Conservation (phyloP, 805 yeast genomes). For the Kodamaea fukazawae region DNA sequence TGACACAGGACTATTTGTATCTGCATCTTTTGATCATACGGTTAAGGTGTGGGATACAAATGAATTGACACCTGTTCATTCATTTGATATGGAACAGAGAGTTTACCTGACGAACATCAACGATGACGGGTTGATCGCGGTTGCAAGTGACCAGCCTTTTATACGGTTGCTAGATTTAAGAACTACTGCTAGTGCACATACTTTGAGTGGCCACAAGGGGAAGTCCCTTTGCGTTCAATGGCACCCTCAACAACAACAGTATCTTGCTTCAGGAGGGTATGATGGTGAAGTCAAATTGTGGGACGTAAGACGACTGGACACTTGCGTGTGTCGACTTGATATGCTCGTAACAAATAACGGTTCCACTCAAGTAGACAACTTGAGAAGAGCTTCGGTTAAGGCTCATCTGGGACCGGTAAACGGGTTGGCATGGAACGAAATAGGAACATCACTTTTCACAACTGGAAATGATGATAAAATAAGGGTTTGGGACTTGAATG, state of each 20-base stretch:
- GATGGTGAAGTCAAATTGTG: conserved; percentile 81
- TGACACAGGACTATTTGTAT: conserved; percentile 82
- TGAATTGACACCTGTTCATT: conserved; percentile 60
- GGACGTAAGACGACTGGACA: conserved; percentile 74
- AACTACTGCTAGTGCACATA: conserved; percentile 72
- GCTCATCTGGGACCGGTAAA: conserved; percentile 82
- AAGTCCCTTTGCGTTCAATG: conserved; percentile 62
- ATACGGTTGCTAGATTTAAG: conserved; percentile 70
- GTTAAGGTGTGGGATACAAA: conserved; percentile 82
- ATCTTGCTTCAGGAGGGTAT: conserved; percentile 76
- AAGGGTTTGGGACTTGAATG: conserved; percentile 68
- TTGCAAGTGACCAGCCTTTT: conserved; percentile 68
- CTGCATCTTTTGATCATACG: conserved; percentile 75
- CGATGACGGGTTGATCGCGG: conserved; percentile 55
- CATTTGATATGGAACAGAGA: conserved; percentile 58
- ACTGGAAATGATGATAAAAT: conserved; percentile 80
- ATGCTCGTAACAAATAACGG: conserved; percentile 42
- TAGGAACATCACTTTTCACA: conserved; percentile 61
- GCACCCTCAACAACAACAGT: conserved; percentile 62
- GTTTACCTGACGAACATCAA: conserved; percentile 65
- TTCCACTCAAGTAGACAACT: conserved; percentile 21
- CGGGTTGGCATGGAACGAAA: conserved; percentile 71
- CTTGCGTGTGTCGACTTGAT: conserved; percentile 65
- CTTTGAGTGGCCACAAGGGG: conserved; percentile 60
- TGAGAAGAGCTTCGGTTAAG: conserved; percentile 38